These are phyloP conservation scores for Botrytis galanthina DNA, from an alignment of 2,329 filamentous ascomycete species.

Conservation along the genomic window DNA sequence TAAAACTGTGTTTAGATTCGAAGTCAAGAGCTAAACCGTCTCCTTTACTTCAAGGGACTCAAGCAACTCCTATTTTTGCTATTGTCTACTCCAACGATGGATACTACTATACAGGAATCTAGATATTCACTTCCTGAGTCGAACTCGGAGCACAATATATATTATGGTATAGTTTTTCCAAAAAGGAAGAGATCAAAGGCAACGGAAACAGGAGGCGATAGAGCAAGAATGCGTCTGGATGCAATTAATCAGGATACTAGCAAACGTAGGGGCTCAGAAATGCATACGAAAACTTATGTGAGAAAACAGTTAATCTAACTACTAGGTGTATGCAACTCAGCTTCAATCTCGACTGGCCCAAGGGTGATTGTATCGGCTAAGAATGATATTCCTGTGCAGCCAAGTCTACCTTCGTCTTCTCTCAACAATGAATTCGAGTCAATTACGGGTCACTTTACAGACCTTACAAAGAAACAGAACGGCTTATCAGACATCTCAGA, in stretches of 20 bases:
- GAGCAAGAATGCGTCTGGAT: not conserved
- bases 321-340: not conserved
- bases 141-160: no score
- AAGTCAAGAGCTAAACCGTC: no score
- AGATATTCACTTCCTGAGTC: not conserved
- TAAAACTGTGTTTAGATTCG: no score
- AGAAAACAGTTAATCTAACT: not conserved
- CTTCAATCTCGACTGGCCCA: fast-evolving
- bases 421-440: not conserved
- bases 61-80: not conserved
- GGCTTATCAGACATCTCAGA: fast-evolving
- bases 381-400: not conserved
- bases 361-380: fast-evolving
- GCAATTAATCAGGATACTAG: not conserved
- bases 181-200: not conserved
- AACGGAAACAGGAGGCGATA: not conserved
- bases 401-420: not conserved
- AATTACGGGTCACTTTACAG: fast-evolving
- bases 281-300: no score
- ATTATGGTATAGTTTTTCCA: not conserved
- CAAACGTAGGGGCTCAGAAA: not conserved
- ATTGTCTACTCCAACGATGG: not conserved
- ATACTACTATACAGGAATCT: not conserved
- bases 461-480: not conserved
- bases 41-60: no score